phyloP scores from a whole-genome alignment of 257 asterid genomes.

The Orobanche coerulescens region DNA sequence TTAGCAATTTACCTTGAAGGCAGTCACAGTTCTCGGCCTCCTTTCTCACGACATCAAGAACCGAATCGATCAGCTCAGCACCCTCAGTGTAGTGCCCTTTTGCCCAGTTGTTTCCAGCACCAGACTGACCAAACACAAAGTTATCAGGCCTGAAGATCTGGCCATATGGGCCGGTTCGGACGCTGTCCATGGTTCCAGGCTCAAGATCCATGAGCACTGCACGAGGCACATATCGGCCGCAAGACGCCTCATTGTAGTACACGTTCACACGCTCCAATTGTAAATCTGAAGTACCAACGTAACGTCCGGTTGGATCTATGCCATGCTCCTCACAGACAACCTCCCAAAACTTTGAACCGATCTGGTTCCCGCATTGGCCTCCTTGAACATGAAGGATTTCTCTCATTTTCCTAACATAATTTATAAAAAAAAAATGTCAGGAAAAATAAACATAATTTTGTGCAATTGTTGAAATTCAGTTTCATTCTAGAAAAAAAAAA shows the following conservation, averaged over 20 bases:
- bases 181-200: slow-evolving; percentile 93
- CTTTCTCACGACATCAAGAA: slow-evolving; percentile 71
- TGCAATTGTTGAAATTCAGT: neutral
- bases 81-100: slow-evolving; percentile 78
- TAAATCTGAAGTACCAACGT: slow-evolving; percentile 68
- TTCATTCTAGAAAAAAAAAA: neutral
- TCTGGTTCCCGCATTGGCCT: slow-evolving; percentile 86
- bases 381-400: slow-evolving; percentile 87
- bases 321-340: slow-evolving; percentile 85
- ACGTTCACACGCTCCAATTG: slow-evolving; percentile 85
- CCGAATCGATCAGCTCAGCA: slow-evolving; percentile 74
- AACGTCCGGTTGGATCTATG: slow-evolving; percentile 77
- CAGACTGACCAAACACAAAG: slow-evolving; percentile 63
- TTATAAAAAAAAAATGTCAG: neutral
- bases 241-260: slow-evolving; percentile 77
- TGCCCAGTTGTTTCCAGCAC: slow-evolving; percentile 81
- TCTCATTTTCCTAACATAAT: slow-evolving; percentile 57
- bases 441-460: neutral
- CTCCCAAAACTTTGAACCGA: slow-evolving; percentile 78
- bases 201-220: slow-evolving; percentile 93
- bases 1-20: slow-evolving; percentile 56
- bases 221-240: slow-evolving; percentile 80
- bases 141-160: slow-evolving; percentile 74
- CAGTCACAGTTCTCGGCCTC: slow-evolving; percentile 80
- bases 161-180: slow-evolving; percentile 70